A percentile compares a stretch with the other conserved stretches of the same genome.
These are phyloP conservation scores for Globisporangium splendens DNA, from an alignment of 352 stramenopile species.

Conservation along the genomic window DNA sequence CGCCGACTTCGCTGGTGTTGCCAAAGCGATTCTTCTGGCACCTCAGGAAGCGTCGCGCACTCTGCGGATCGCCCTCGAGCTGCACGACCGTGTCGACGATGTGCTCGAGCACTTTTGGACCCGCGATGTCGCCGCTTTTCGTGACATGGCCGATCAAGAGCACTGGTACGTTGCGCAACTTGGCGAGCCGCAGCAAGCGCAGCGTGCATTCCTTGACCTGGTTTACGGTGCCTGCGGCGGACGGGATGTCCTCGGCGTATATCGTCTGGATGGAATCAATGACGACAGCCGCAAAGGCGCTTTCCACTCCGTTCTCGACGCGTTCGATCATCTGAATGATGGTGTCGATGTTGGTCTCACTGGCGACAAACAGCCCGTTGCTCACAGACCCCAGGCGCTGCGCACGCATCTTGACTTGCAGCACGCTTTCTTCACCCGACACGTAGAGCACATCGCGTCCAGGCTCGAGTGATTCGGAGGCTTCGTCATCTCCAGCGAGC, in stretches of 20 bases:
- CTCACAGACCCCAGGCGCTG: constrained; percentile 74
- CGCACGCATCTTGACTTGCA: constrained; percentile 93
- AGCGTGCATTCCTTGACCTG: constrained; percentile 96
- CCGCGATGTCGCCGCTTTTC: constrained; percentile 95
- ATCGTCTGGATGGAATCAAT: constrained; percentile 98
- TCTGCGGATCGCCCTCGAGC: constrained; percentile 90
- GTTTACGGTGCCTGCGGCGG: constrained; percentile 82
- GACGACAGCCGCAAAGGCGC: constrained; percentile 74
- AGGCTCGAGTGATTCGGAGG: background rate
- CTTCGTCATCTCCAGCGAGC: constrained; percentile 32
- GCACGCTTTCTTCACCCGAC: constrained; percentile 95
- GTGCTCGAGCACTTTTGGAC: constrained; percentile 89
- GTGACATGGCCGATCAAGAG: constrained; percentile 97
- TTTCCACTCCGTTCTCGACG: constrained; percentile 4
- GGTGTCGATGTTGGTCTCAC: constrained; percentile 80
- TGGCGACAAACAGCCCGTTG: constrained; percentile 72
- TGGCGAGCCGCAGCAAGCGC: constrained; percentile 92
- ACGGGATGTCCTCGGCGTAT: constrained; percentile 82
- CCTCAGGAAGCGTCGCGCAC: constrained; percentile 84
- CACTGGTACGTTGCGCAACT: constrained; percentile 89
- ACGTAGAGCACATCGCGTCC: constrained; percentile 90
- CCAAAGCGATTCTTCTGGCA: constrained; percentile 97
- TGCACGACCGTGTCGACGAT: constrained; percentile 96
- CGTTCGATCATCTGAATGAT: constrained; percentile 54
- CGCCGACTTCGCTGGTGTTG: constrained; percentile 93